Base-by-base conservation (phyloP, 2,329 filamentous ascomycete genomes). In the Neofusicoccum ribis region DNA sequence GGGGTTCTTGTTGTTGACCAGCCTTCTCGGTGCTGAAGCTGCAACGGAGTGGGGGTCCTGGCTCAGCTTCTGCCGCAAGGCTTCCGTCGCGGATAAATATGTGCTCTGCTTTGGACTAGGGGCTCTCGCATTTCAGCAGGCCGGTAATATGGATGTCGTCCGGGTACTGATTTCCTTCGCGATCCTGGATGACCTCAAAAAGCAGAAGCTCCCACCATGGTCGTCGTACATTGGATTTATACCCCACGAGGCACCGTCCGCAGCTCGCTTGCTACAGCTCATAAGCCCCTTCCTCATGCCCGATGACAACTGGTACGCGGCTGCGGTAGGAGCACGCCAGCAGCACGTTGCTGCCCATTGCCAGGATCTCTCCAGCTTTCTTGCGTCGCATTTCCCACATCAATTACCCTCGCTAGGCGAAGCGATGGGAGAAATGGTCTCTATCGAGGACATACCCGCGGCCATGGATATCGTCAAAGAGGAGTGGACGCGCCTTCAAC, bases 401-500 rank as follows among this genome's bases (percentile, higher is more conserved):
- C 74, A 4, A 78, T 2, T 34, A 34, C 50, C 2, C 1, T 56
- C 3, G 50, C 2, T 20, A 20, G 20, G 2, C 20, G 37, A 3
- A 17, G 17, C 9, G n/a, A 47, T 23, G 3, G 17, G 9, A 20
- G 17, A 17, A 8, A 23, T 4, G 8, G 0, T n/a, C 58, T 3
- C 46, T 51, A 3, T 79, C 3, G 31, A 87, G 1, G 51, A 71
- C 0, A 66, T 84, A 2, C 41, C 67, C 0, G 66, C 72, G 7
- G 83, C 82, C 3, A 46, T 85, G 1, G 68, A 74, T 0, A 68
- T 71, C 0, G 70, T 87, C 15, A 67, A 68, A 0, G 76, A 77
- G 0, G 81, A 85, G 56, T 88, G 84, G 84, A 66, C 72, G 9
- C 78, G 81, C 0, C 69, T 85, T 0, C 79, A 75, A n/a, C 75